Evolutionary conservation across 2,329 filamentous ascomycete genomes (phyloP), one percentile per base, ranked within the genome.

Genomic region (Drechslerella dactyloides): DNA sequence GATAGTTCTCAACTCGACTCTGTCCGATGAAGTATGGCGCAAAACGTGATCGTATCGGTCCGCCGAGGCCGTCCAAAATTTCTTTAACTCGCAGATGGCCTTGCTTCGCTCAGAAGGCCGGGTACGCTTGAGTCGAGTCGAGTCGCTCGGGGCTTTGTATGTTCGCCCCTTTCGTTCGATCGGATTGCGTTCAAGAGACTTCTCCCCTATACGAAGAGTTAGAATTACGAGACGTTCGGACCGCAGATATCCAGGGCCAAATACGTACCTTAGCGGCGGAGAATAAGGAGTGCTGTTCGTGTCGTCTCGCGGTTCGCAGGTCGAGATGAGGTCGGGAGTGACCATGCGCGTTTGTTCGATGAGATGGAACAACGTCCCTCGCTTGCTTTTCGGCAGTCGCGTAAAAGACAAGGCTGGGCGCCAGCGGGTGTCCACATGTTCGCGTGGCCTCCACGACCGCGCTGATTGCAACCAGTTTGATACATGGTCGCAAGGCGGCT

Each of bases 401-500:
- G 63, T 62, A 69, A 65, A 69, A 69, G 64, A 44, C 57, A 69
- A 51, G 64, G 64, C 64, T 69, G 57, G 64, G 52, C 57, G 56
- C 19, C 15, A 17, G 17, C 44, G 44, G 27, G 24, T 54, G 27
- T 54, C 10, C 33, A 54, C 51, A 33, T 40, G 27, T 33, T 54
- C 15, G 51, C 33, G 33, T 21, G 30, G 7, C 19, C 33, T 40
- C 27, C 17, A 4, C 19, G 6, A 54, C 30, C 11, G 7, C n/a
- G 3, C 4, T 7, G 44, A 17, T 10, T 52, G 13, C 33, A 54
- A 8, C 33, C 17, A 8, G 19, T n/a, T 33, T 6, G 51, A 33
- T 33, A 54, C n/a, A 17, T 13, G 10, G 15, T 33, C 13, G 33
- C 13, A 15, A n/a, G 7, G 17, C 6, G 2, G 21, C 21, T 52